These are phyloP conservation scores for Porodaedalea pini DNA, from an alignment of 1,284 basidiomycete species.

Conservation along the genomic window DNA sequence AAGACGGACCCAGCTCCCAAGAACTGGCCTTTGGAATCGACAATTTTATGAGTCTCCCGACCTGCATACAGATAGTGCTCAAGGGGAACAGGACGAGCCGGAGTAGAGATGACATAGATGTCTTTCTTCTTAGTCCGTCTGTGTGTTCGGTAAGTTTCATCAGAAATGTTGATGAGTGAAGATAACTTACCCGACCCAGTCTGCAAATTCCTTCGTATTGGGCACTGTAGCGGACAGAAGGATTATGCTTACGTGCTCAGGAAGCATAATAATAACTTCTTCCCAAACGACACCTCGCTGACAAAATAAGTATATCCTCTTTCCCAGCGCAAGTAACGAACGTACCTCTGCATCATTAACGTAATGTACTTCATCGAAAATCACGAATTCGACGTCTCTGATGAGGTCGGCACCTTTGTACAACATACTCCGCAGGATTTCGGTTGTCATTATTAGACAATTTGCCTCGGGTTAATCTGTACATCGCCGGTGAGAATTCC, in stretches of 20 bases:
- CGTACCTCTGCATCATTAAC: conserved; percentile 97
- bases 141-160: conserved; percentile 6
- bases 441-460: conserved; percentile 98
- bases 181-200: conserved; percentile 89
- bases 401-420: conserved; percentile 99
- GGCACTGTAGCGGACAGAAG: conserved; percentile 97
- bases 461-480: conserved; percentile 99
- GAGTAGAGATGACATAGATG: conserved; percentile 98
- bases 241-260: conserved; percentile 96
- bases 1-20: conserved; percentile 61
- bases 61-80: conserved; percentile 97
- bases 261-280: conserved; percentile 99
- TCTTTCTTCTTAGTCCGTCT: conserved; percentile 99
- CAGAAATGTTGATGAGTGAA: conserved; percentile 15
- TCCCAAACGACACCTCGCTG: conserved; percentile 99
- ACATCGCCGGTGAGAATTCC: conserved; percentile 99
- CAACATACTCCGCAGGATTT: conserved; percentile 97
- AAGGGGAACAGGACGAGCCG: conserved; percentile 93
- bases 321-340: neutral
- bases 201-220: conserved; percentile 97
- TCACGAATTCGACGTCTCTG: conserved; percentile 98
- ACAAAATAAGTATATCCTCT: conserved; percentile 10
- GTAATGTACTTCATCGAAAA: conserved; percentile 99
- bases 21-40: conserved; percentile 83
- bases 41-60: conserved; percentile 88